Conservation (phyloP, 1,284 basidiomycete genomes). For the Sporisorium scitamineum region DNA sequence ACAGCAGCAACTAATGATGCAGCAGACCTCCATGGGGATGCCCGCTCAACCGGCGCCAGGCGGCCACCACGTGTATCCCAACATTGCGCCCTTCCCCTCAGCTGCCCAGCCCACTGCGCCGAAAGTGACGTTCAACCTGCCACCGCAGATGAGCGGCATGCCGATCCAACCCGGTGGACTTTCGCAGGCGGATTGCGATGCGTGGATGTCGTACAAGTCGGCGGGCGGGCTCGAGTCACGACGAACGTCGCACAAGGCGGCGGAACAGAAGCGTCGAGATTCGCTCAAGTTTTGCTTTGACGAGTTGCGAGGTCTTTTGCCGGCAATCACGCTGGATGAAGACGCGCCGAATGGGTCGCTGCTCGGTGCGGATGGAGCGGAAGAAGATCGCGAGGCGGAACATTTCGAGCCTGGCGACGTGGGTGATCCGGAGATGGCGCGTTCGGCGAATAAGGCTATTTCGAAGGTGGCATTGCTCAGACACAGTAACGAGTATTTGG, state of each 20-base stretch:
- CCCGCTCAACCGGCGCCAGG: constrained; percentile 8
- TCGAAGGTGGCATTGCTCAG: constrained; percentile 92
- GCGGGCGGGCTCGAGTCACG: constrained; percentile 71
- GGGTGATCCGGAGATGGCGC: constrained; percentile 47
- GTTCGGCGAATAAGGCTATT: constrained; percentile 77
- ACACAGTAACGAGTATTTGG: constrained; percentile 88
- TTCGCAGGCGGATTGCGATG: constrained; percentile 52
- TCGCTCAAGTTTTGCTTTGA: constrained; percentile 96
- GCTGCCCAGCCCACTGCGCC: constrained; percentile 10
- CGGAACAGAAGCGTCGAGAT: constrained; percentile 96
- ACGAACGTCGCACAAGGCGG: constrained; percentile 94
- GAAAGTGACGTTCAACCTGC: constrained; percentile 48
- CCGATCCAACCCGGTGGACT: constrained; percentile 54
- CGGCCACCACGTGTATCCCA: constrained; percentile 19
- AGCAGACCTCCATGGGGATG: constrained; percentile 15
- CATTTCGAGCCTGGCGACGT: constrained; percentile 52
- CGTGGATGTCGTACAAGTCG: constrained; percentile 56
- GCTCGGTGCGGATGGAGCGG: constrained; percentile 62
- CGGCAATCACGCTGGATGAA: constrained; percentile 71
- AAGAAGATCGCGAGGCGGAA: constrained; percentile 62
- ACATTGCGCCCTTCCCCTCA: constrained; percentile 38
- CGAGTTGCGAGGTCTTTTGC: constrained; percentile 86
- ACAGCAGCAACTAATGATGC: constrained; percentile 21
- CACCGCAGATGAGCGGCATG: constrained; percentile 31
- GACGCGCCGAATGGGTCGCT: constrained; percentile 63